A percentile compares a stretch with the other conserved stretches of the same genome.
Evolutionary conservation across 371 early-diverging fungal genomes (phyloP).

Genomic region (Cladochytrium tenue): DNA sequence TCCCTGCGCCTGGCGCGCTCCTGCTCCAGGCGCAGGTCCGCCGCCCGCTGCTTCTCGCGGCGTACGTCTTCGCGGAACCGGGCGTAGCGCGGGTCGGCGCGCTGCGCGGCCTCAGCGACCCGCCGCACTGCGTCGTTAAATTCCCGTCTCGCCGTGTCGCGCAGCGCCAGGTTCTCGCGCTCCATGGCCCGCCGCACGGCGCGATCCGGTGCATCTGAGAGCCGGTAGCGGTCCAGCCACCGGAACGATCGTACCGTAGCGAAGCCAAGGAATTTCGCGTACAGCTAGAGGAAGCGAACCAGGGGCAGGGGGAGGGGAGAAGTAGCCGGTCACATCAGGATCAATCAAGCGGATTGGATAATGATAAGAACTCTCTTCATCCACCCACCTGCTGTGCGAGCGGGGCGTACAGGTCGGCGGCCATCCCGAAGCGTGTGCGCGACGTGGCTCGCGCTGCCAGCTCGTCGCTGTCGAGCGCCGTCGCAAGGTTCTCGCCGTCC

Average conservation of each 20-base stretch:
- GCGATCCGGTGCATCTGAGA: constrained; percentile 83
- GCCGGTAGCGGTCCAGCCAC: constrained; percentile 86
- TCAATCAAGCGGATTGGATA: no score
- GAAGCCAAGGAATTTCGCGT: constrained; percentile 48
- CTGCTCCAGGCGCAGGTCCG: constrained; percentile 56
- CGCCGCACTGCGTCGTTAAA: constrained; percentile 78
- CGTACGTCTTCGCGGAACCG: constrained; percentile 54
- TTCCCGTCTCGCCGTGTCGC: constrained; percentile 79
- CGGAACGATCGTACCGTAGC: constrained; percentile 77
- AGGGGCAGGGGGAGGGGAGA: no score
- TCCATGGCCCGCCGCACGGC: constrained; percentile 82
- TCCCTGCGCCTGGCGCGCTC: constrained; percentile 49
- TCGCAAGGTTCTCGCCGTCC: constrained; percentile 34
- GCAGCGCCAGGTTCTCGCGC: constrained; percentile 84
- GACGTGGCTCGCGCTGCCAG: neutral
- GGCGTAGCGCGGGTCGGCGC: constrained; percentile 78
- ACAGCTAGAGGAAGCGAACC: no score
- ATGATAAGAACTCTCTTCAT: no score
- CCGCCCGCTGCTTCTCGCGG: constrained; percentile 51
- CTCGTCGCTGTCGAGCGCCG: neutral
- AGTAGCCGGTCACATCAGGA: no score
- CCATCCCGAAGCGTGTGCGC: neutral
- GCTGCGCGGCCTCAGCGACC: constrained; percentile 50
- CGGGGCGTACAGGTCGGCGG: no score
- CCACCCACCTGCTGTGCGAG: no score